Evolutionary conservation across 164 flowering plant species (phyloP).

Genomic region (Platanus orientalis): DNA sequence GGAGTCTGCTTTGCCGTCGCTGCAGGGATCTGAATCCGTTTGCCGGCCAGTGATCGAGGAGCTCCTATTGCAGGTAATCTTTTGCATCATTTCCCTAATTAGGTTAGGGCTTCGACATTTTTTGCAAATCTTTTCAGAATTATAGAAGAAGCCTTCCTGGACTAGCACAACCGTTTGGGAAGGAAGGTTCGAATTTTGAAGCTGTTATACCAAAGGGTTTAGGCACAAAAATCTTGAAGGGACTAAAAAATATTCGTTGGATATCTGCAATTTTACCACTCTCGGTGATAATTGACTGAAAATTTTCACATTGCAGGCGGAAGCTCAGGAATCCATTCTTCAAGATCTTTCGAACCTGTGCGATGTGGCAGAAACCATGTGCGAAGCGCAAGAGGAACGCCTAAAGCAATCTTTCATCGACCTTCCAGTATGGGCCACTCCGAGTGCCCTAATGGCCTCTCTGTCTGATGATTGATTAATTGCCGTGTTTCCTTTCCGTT

Average conservation of each 20-base stretch:
- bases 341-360: slow-evolving; percentile 35
- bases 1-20: slow-evolving; percentile 3
- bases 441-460: slow-evolving; percentile 40
- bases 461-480: slow-evolving; percentile 29
- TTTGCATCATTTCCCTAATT: neutral
- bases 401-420: slow-evolving; percentile 31
- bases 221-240: too few relatives aligned
- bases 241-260: too few relatives aligned
- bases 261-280: too few relatives aligned
- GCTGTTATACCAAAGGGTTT: too few relatives aligned
- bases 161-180: too few relatives aligned
- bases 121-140: too few relatives aligned
- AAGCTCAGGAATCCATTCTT: slow-evolving; percentile 42
- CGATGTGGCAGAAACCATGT: slow-evolving; percentile 39
- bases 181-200: neutral
- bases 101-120: neutral
- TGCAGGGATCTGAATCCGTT: slow-evolving; percentile 5
- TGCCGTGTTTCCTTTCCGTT: neutral
- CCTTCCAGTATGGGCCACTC: slow-evolving; percentile 58
- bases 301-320: slow-evolving; percentile 34
- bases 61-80: slow-evolving; percentile 50
- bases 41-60: slow-evolving; percentile 36
- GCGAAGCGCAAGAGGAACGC: slow-evolving; percentile 32
- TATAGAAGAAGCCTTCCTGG: neutral
- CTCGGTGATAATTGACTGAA: neutral